Base-by-base conservation (phyloP, 208 protist species). In the Trypanosoma grayi region DNA sequence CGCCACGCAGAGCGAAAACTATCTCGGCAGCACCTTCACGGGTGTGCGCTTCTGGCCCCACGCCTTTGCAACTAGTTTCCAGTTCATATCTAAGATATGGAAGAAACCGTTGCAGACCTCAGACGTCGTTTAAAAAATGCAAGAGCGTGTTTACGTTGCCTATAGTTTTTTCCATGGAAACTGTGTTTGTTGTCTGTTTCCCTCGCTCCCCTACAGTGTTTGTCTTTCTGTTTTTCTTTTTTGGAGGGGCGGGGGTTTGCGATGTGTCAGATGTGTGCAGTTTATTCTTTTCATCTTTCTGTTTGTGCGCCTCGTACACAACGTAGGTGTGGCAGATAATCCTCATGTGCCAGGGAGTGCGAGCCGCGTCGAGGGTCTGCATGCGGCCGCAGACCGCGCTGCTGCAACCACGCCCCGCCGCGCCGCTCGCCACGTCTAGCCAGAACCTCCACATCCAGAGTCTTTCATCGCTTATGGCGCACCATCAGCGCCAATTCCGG, bases 31-130 rank as follows among this genome's bases (percentile, higher is more conserved):
- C 27, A 41, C 18, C 14, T 51, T 77, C 8, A 61, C 14, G 41
- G 73, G 88, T 4, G 77, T 83, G 30, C 75, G 88, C 9, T 81
- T 94, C 36, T 92, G 81, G 78, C 88, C 88, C 2, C 64, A 68
- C 4, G 52, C 39, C 3, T 89, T 84, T 30, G 18, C 53, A 2
- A 81, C 83, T 1, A 95, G 88, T 47, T 95, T 95, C 59, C 80
- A 91, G 45, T 95, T 85, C 53, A 60, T 95, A 13, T 78, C 75
- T 7, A 92, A 92, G 51, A 86, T 95, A 40, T 77, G 66, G 71
- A 93, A 93, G 65, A 69, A 53, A 24, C 40, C 56, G 22, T 25
- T 59, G 51, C 6, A 20, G n/a, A 16, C 39, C 24, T 59, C 20
- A 16, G 16, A 9, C 10, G 16, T 2, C 20, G 58, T 44, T 27